These are phyloP conservation scores for Fusarium sp. DNA, from an alignment of 2,329 filamentous ascomycete genomes.

Conservation along the genomic window DNA sequence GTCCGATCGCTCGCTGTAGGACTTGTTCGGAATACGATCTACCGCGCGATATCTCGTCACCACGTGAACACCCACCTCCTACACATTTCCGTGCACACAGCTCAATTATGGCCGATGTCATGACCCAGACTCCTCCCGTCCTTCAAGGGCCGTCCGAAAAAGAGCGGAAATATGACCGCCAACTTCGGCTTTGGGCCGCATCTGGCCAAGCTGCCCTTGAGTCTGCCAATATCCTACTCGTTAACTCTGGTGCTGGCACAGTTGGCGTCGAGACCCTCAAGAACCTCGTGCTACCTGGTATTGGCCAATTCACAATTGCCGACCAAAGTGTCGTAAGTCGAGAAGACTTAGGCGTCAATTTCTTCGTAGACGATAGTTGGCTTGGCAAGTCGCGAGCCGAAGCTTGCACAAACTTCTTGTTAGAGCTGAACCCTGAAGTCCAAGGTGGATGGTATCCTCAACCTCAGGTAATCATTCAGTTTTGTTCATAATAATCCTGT, in stretches of 20 bases:
- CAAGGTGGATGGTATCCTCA: slow-evolving; percentile 77
- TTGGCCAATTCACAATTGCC: slow-evolving; percentile 91
- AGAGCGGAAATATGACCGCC: slow-evolving; percentile 89
- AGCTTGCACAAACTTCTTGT: slow-evolving; percentile 79
- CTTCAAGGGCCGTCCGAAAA: slow-evolving; percentile 69
- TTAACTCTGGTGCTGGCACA: slow-evolving; percentile 89
- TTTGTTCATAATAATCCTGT: background rate
- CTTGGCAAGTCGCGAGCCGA: slow-evolving; percentile 83
- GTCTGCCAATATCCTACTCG: slow-evolving; percentile 87
- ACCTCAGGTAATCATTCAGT: slow-evolving; percentile 48
- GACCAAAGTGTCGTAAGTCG: slow-evolving; percentile 83
- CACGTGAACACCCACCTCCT: slow-evolving; percentile 6
- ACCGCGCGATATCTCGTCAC: slow-evolving; percentile 6
- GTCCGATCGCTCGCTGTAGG: background rate
- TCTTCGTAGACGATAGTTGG: slow-evolving; percentile 87
- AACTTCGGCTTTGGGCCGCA: slow-evolving; percentile 94
- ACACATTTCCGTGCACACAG: background rate
- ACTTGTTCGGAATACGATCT: background rate
- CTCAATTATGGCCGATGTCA: slow-evolving; percentile 49
- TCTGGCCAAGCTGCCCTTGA: slow-evolving; percentile 92
- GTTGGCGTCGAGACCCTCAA: slow-evolving; percentile 93
- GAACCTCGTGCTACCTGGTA: slow-evolving; percentile 94
- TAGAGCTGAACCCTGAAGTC: slow-evolving; percentile 94
- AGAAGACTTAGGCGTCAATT: slow-evolving; percentile 92
- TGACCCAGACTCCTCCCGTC: slow-evolving; percentile 49